phyloP scores from a whole-genome alignment of 805 yeast species.

The Candida corydali region DNA sequence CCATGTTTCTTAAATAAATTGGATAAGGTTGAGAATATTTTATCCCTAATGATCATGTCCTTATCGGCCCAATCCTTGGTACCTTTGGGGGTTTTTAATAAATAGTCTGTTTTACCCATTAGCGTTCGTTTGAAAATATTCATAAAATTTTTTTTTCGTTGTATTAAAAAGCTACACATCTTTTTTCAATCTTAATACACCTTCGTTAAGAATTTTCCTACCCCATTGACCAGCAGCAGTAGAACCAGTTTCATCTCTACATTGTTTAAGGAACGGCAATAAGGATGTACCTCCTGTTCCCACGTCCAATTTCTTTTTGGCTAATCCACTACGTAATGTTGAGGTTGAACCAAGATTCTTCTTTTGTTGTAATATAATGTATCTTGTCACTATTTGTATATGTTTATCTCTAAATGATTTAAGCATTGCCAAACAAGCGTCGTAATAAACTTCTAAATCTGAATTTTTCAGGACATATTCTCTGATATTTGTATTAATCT shows the following conservation, averaged over 20 bases:
- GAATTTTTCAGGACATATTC: slow-evolving; percentile 52
- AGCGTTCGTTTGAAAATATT: neutral
- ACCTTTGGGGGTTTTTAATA: slow-evolving; percentile 93
- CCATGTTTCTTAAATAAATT: slow-evolving; percentile 89
- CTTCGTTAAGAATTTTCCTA: slow-evolving; percentile 59
- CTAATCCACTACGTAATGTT: slow-evolving; percentile 66
- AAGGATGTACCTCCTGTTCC: slow-evolving; percentile 96
- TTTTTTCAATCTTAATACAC: slow-evolving; percentile 41
- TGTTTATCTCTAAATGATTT: slow-evolving; percentile 89
- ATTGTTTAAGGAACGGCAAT: slow-evolving; percentile 88
- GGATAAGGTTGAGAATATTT: slow-evolving; percentile 71
- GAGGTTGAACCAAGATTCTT: slow-evolving; percentile 51
- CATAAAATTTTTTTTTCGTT: neutral
- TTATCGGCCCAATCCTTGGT: slow-evolving; percentile 98
- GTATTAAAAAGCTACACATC: too few relatives aligned
- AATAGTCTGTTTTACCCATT: slow-evolving; percentile 50
- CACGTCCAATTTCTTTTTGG: slow-evolving; percentile 48
- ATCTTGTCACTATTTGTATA: slow-evolving; percentile 87
- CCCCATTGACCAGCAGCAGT: slow-evolving; percentile 95
- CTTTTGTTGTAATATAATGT: slow-evolving; percentile 76
- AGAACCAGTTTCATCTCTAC: slow-evolving; percentile 93
- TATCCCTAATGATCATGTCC: slow-evolving; percentile 94
- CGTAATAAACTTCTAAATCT: slow-evolving; percentile 67
- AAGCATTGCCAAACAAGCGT: slow-evolving; percentile 85
- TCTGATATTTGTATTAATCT: slow-evolving; percentile 54